Percentiles rank a stretch among this genome's conserved stretches.
These are phyloP conservation scores for Globisporangium carolinianum DNA, from an alignment of 352 stramenopile species.

Conservation along the genomic window DNA sequence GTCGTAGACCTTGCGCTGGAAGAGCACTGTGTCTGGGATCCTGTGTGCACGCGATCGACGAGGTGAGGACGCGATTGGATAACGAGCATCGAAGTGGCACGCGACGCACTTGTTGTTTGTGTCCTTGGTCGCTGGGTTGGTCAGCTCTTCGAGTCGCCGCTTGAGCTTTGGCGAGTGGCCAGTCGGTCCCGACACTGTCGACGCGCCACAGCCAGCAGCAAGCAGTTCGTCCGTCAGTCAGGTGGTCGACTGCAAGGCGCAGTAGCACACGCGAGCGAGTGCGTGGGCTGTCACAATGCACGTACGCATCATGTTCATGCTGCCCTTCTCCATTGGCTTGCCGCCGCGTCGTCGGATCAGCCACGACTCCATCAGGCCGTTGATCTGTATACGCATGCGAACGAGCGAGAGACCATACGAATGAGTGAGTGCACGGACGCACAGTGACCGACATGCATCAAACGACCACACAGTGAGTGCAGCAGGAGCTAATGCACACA, in stretches of 20 bases:
- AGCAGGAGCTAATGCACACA: neutral
- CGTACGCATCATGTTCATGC: constrained; percentile 34
- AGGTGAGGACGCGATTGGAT: too few relatives aligned
- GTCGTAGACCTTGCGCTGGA: constrained; percentile 56
- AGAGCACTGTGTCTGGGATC: constrained; percentile 21
- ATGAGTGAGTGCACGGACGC: too few relatives aligned
- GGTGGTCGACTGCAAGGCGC: neutral
- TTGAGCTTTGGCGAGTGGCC: constrained; percentile 69
- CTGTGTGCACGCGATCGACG: too few relatives aligned
- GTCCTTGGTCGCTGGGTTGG: constrained; percentile 26
- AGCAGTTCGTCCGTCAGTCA: neutral
- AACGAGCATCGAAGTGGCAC: neutral
- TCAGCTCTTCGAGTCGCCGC: constrained; percentile 49
- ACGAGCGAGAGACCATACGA: too few relatives aligned
- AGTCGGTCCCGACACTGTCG: constrained; percentile 38
- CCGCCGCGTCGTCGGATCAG: constrained; percentile 71
- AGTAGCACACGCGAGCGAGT: too few relatives aligned
- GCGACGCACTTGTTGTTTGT: constrained; percentile 30
- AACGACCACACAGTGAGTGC: neutral
- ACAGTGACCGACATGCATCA: too few relatives aligned
- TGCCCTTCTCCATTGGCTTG: constrained; percentile 74
- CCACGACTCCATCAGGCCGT: constrained; percentile 82
- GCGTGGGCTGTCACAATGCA: too few relatives aligned
- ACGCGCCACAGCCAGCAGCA: neutral
- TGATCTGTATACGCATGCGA: too few relatives aligned